Evolutionary conservation across 495 filamentous ascomycete species (phyloP).

Genomic region (Penicillium ochrochloron): DNA sequence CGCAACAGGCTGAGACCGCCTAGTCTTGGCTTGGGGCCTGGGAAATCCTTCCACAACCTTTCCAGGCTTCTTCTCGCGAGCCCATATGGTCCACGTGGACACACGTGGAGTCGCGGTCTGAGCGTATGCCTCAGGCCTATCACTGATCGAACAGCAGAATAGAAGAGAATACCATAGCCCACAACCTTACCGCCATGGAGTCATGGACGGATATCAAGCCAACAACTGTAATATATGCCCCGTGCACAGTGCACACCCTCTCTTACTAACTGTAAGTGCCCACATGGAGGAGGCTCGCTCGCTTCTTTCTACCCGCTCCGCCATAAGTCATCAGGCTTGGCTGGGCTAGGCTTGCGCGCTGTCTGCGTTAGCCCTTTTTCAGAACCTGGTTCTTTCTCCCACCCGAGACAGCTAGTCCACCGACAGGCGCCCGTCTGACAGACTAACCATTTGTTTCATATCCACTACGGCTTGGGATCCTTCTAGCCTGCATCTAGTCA

Average conservation of each 20-base stretch:
- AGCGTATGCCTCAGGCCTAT: constrained; percentile 23
- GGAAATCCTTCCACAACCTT: constrained; percentile 32
- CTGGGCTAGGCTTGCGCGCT: not conserved
- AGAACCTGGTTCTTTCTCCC: not conserved
- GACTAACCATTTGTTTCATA: not conserved
- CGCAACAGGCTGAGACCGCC: constrained; percentile 15
- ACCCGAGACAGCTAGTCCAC: not conserved
- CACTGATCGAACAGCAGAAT: not conserved
- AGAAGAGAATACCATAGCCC: not conserved
- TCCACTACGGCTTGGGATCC: constrained; percentile 2
- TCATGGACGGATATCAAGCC: not conserved
- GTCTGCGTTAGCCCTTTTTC: not conserved
- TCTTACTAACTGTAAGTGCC: not conserved
- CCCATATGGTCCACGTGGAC: constrained; percentile 49
- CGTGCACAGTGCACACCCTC: not conserved
- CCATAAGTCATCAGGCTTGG: not conserved
- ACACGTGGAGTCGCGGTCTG: constrained; percentile 38
- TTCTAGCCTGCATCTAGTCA: constrained; percentile 7
- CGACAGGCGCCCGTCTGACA: not conserved
- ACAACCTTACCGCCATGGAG: not conserved
- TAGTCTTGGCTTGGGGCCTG: constrained; percentile 1
- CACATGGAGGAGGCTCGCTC: constrained; percentile 10
- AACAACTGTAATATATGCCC: constrained; percentile 3
- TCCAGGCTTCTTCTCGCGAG: constrained; percentile 37
- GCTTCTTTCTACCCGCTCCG: constrained; percentile 21